Evolutionary conservation across 441 rosid genomes (phyloP).

Genomic region (Euphorbia celastroides): DNA sequence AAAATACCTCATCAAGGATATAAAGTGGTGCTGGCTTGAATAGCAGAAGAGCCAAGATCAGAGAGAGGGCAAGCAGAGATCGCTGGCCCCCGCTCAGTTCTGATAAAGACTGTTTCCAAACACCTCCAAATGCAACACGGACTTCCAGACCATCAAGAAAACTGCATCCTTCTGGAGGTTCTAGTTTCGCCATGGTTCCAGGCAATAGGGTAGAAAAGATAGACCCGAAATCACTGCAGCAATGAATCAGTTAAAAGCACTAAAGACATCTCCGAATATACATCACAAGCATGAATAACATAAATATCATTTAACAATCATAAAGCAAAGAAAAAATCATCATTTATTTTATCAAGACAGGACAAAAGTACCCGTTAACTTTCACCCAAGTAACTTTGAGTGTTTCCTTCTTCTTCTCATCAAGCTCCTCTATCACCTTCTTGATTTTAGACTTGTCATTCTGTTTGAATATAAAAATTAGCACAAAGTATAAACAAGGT

Average conservation of each 20-base stretch:
- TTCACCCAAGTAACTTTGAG: constrained; percentile 97
- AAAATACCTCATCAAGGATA: constrained; percentile 84
- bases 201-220: constrained; percentile 96
- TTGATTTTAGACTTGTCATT: constrained; percentile 92
- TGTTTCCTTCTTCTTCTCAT: constrained; percentile 98
- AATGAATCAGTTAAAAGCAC: not conserved
- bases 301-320: not conserved
- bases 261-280: not conserved
- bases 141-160: constrained; percentile 99
- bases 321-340: not conserved
- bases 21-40: constrained; percentile 99
- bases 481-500: constrained; percentile 16
- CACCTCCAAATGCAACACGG: constrained; percentile 95
- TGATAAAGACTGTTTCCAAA: constrained; percentile 97
- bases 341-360: not conserved
- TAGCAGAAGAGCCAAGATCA: constrained; percentile 91
- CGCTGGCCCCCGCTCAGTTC: constrained; percentile 99
- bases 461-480: constrained; percentile 30
- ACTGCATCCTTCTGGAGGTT: constrained; percentile 89
- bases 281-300: constrained; percentile 2
- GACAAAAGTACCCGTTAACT: constrained; percentile 58
- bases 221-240: constrained; percentile 88
- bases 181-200: constrained; percentile 94
- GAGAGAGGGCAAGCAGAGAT: constrained; percentile 88
- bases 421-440: constrained; percentile 97